phyloP scores from a whole-genome alignment of 164 flowering plant genomes.

The Litsea cubeba region DNA sequence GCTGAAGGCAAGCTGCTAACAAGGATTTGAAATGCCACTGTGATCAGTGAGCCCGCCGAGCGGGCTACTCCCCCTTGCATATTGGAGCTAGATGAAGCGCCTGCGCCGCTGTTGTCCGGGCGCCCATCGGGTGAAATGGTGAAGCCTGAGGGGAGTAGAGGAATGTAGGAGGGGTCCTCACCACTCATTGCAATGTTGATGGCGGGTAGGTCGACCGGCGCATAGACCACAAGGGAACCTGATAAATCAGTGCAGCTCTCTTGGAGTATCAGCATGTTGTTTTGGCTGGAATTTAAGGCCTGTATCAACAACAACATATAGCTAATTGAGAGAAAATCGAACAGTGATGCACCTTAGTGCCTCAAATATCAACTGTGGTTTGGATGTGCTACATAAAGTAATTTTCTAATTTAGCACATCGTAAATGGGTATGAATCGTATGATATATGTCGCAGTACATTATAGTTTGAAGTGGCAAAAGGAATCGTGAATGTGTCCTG shows the following conservation, averaged over 20 bases:
- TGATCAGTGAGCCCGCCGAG: conserved; percentile 61
- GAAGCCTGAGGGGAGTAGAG: conserved; percentile 81
- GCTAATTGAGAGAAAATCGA: too few species aligned
- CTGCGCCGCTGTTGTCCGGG: conserved; percentile 14
- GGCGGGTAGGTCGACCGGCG: conserved; percentile 65
- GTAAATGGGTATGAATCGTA: too few species aligned
- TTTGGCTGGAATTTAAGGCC: conserved; percentile 64
- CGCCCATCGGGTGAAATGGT: conserved; percentile 60
- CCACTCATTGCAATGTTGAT: conserved; percentile 83
- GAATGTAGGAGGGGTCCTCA: conserved; percentile 69
- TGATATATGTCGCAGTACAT: too few species aligned
- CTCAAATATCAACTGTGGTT: too few species aligned
- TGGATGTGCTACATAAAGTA: too few species aligned
- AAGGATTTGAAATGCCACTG: conserved; percentile 76
- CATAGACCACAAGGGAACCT: conserved; percentile 64
- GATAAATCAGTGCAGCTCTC: conserved; percentile 79
- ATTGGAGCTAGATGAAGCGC: conserved; percentile 40
- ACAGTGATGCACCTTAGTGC: too few species aligned
- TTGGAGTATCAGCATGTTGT: conserved; percentile 84
- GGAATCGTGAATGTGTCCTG: too few species aligned
- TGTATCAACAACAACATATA: conserved; percentile 9
- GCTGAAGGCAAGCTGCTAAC: conserved; percentile 72
- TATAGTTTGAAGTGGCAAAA: too few species aligned
- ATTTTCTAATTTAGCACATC: too few species aligned
- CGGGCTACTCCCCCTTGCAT: conserved; percentile 13